phyloP scores from a whole-genome alignment of 352 stramenopile genomes.

The Peronospora destructor region DNA sequence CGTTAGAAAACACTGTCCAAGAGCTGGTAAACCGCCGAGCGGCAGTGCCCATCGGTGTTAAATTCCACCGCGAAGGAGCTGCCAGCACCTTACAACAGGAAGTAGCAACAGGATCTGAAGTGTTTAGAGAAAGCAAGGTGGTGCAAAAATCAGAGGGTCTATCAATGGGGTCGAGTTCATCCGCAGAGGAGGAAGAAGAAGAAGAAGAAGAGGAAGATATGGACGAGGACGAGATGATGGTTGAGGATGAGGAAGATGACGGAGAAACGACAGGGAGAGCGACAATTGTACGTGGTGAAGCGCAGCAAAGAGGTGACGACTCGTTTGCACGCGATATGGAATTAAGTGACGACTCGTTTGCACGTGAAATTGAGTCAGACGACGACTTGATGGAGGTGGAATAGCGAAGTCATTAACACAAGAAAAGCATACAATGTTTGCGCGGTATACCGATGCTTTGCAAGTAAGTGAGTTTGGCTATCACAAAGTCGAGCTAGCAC shows the following conservation, averaged over 20 bases:
- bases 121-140: background rate
- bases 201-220: constrained; percentile 35
- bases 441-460: no score
- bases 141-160: constrained; percentile 9
- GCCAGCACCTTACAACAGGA: constrained; percentile 9
- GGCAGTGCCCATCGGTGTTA: constrained; percentile 47
- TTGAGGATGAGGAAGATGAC: constrained; percentile 10
- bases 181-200: constrained; percentile 38
- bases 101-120: constrained; percentile 1
- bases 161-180: constrained; percentile 26
- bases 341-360: constrained; percentile 32
- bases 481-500: no score
- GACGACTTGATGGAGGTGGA: constrained; percentile 44
- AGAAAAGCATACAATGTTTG: no score
- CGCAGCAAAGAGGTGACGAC: constrained; percentile 18
- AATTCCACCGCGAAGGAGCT: constrained; percentile 39
- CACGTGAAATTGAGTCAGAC: constrained; percentile 21
- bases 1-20: constrained; percentile 44
- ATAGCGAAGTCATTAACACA: no score
- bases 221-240: constrained; percentile 11
- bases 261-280: constrained; percentile 19
- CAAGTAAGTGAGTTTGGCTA: no score
- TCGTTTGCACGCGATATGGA: constrained; percentile 29
- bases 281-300: constrained; percentile 29
- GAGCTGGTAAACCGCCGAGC: constrained; percentile 45